A percentile compares a stretch with the other conserved stretches of the same genome.
phyloP scores from a whole-genome alignment of 2,329 filamentous ascomycete genomes.

The Claviceps spartinae region DNA sequence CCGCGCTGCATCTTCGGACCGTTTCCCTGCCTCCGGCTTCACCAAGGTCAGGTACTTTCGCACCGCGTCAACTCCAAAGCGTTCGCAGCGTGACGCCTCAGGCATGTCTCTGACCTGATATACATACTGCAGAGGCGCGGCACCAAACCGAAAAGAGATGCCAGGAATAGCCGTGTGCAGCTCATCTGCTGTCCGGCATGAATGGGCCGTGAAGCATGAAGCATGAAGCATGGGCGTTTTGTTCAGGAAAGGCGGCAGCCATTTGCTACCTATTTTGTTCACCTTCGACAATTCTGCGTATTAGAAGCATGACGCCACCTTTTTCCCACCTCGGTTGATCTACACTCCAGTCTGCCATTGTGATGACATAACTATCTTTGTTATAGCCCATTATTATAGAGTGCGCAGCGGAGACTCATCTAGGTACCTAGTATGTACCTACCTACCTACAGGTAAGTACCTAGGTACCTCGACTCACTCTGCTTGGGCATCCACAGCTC shows the following conservation, averaged over 20 bases:
- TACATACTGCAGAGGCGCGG: background rate
- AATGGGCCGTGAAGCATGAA: background rate
- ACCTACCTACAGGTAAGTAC: too few relatives aligned
- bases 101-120: background rate
- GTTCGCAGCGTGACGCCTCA: background rate
- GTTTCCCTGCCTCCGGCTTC: background rate
- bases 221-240: background rate
- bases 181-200: background rate
- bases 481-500: too few relatives aligned
- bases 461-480: too few relatives aligned
- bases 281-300: background rate
- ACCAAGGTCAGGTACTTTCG: background rate
- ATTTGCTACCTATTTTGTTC: background rate
- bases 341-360: too few relatives aligned
- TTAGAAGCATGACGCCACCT: background rate
- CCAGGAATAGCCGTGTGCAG: background rate
- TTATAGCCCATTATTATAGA: too few relatives aligned
- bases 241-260: background rate
- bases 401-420: too few relatives aligned
- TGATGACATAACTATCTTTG: too few relatives aligned
- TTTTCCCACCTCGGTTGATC: background rate
- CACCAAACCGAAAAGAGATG: background rate
- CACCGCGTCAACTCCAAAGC: background rate
- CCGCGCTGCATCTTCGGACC: background rate
- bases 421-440: too few relatives aligned